Base-by-base conservation (phyloP, 257 asterid species). In the Thymus quinquecostatus region DNA sequence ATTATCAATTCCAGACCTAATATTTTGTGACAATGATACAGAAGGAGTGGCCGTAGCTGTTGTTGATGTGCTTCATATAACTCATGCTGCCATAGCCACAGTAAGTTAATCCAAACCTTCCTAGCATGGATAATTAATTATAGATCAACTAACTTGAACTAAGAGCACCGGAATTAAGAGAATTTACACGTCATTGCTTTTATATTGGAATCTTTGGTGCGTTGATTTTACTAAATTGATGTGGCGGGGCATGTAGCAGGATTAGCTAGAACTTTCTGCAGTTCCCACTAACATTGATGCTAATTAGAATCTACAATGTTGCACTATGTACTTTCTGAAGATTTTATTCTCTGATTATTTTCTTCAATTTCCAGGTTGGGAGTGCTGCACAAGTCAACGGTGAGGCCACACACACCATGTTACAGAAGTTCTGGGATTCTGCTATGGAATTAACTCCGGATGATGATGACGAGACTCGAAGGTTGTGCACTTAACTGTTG, bases 391-490 rank as follows among this genome's bases (percentile, higher is more conserved):
- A 92, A 80, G 87, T 73, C 27, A 80, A 64, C 62, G 79, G 78
- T 54, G 99, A 95, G 82, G 82, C 95, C 70, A 76, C 96, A 66
- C 88, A 81, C 82, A 72, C 83, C 55, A 84, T 94, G 97, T 86
- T 94, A 96, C 98, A 89, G 76, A 94, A 79, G 66, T 91, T 94
- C 81, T 94, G 99, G 99, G 99, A 94, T 89, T 94, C 99, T 65
- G 99, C 99, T 9, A 85, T 94, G 95, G 95, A 90, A 36, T 83
- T 86, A 78, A 54, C 88, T 77, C 96, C 95, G 51, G 92, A 91
- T 32, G 97, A 93, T 1, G 96, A 91, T 13, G 98, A 92, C 38
- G 97, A 91, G 69, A 83, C 75, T 44, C 80, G 79, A 50, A 92
- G 98, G 96, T 92, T 79, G 77, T 68, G 61, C 66, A 21, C 71